Percentiles rank a stretch among this genome's conserved stretches.
phyloP scores from a whole-genome alignment of 257 asterid genomes.

The Mentha longifolia region DNA sequence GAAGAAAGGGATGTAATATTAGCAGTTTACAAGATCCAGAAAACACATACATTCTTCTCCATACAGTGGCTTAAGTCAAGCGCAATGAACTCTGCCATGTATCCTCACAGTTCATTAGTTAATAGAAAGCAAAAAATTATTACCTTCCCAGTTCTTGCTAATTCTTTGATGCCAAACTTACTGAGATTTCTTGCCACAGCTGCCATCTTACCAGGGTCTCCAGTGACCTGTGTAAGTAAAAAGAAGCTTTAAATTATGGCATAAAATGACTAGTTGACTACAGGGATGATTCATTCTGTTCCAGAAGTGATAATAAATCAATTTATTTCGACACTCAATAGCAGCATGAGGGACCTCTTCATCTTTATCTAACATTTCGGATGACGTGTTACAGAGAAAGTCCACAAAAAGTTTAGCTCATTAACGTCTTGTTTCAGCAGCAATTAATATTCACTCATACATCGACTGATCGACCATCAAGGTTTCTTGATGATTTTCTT shows the following conservation, averaged over 20 bases:
- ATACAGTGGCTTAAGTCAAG: conserved; percentile 14
- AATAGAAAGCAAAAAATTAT: conserved; percentile 18
- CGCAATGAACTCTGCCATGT: conserved; percentile 22
- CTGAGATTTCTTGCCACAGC: conserved; percentile 75
- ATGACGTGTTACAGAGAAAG: conserved; percentile 18
- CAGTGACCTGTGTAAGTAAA: conserved; percentile 69
- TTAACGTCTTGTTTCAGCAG: conserved; percentile 19
- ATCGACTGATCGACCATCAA: background rate
- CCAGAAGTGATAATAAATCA: background rate
- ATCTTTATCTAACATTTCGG: background rate
- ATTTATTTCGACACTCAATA: conserved; percentile 1
- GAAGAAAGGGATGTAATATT: conserved; percentile 6
- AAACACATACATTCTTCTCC: conserved; percentile 17
- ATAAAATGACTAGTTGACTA: conserved; percentile 13
- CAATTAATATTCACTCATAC: conserved; percentile 13
- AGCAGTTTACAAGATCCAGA: conserved; percentile 11
- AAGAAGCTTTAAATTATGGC: conserved; percentile 11
- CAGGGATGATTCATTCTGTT: conserved; percentile 14
- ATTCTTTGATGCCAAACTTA: conserved; percentile 81
- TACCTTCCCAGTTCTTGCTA: conserved; percentile 93
- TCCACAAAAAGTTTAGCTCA: background rate
- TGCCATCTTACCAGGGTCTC: conserved; percentile 93
- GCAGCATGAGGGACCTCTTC: conserved; percentile 25
- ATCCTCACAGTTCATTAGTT: conserved; percentile 19
- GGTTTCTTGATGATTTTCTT: conserved; percentile 26